A percentile compares a stretch with the other conserved stretches of the same genome.
Evolutionary conservation across 805 yeast species (phyloP).

Genomic region (Tetrapisispora fleetii): DNA sequence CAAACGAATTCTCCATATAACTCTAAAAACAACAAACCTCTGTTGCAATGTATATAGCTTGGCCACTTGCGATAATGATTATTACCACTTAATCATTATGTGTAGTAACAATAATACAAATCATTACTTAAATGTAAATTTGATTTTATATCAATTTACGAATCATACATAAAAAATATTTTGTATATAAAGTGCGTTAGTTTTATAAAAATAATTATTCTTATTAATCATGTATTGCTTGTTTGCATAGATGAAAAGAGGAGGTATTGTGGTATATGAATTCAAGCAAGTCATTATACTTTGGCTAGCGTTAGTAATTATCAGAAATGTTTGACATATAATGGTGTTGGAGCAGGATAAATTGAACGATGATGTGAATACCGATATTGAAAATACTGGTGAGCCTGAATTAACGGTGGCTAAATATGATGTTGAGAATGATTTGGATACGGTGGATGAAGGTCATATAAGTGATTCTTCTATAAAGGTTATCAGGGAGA

Average conservation of each 20-base stretch:
- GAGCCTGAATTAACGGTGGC: not conserved
- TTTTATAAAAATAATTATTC: too few relatives aligned
- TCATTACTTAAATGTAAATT: too few relatives aligned
- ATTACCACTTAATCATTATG: too few relatives aligned
- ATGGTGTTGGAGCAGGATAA: not conserved
- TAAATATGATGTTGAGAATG: not conserved
- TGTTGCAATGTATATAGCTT: not conserved
- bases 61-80: too few relatives aligned
- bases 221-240: too few relatives aligned
- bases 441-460: not conserved
- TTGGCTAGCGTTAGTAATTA: not conserved
- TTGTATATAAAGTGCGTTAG: too few relatives aligned
- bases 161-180: too few relatives aligned
- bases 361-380: not conserved
- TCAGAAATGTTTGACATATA: not conserved
- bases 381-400: not conserved
- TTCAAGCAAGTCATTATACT: not conserved
- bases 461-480: not conserved
- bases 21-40: not conserved
- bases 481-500: not conserved
- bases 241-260: too few relatives aligned
- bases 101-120: too few relatives aligned
- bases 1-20: constrained; percentile 3
- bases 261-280: too few relatives aligned
- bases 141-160: too few relatives aligned